Percentiles rank a stretch among this genome's conserved stretches.
phyloP scores from a whole-genome alignment of 1,139 yeast species.

The Candida sanyaensis region DNA sequence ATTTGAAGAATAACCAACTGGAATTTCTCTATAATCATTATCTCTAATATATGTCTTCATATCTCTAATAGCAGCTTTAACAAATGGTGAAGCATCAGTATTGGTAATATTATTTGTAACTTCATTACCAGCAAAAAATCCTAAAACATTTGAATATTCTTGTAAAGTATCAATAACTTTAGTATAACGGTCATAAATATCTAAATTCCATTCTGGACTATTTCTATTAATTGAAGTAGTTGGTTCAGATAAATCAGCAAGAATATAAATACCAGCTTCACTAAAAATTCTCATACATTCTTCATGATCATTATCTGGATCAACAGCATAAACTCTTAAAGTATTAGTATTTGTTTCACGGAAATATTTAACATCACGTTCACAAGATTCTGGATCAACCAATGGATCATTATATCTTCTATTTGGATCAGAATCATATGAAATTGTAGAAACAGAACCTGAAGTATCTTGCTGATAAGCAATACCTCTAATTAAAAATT shows the following conservation, averaged over 20 bases:
- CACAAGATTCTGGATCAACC: conserved; percentile 68
- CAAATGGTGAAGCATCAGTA: conserved; percentile 69
- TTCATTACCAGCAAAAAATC: conserved; percentile 94
- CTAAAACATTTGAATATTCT: conserved; percentile 79
- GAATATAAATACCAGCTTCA: conserved; percentile 85
- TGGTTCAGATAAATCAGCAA: conserved; percentile 88
- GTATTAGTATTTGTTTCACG: conserved; percentile 79
- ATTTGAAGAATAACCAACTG: conserved; percentile 93
- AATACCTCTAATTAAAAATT: conserved; percentile 77
- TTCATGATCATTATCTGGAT: conserved; percentile 79
- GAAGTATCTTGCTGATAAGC: conserved; percentile 76
- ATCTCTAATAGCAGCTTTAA: conserved; percentile 91
- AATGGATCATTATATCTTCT: conserved; percentile 66
- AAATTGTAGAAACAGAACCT: conserved; percentile 35
- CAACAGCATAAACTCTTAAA: conserved; percentile 70
- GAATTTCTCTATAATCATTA: conserved; percentile 68
- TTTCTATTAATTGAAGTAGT: conserved; percentile 73
- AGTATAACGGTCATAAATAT: conserved; percentile 73
- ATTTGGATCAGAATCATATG: conserved; percentile 15
- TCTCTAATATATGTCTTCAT: conserved; percentile 76
- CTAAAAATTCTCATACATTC: conserved; percentile 85
- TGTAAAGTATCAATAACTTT: conserved; percentile 81
- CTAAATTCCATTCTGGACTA: conserved; percentile 70
- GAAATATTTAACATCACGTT: conserved; percentile 77
- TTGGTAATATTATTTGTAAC: conserved; percentile 61